A percentile compares a stretch with the other conserved stretches of the same genome.
Evolutionary conservation across 2,329 filamentous ascomycete species (phyloP).

Genomic region (Penicillium sclerotiorum): DNA sequence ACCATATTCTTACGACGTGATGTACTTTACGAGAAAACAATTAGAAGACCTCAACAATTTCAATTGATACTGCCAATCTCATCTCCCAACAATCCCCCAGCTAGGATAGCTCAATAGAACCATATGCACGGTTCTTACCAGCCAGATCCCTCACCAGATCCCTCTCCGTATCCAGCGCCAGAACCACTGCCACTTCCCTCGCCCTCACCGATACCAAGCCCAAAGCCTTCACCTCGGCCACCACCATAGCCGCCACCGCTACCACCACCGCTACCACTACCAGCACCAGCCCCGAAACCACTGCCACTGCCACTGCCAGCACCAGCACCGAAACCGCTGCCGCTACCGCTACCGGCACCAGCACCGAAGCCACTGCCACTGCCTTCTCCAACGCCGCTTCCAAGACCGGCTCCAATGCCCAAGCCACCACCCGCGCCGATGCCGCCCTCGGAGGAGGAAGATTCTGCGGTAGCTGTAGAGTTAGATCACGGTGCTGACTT

Average conservation of each 20-base stretch:
- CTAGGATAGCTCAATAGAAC: neutral
- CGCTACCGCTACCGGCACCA: constrained; percentile 8
- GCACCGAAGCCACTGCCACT: constrained; percentile 8
- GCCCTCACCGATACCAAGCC: constrained; percentile 6
- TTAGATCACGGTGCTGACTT: neutral
- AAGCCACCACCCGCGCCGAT: neutral
- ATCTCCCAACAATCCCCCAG: neutral
- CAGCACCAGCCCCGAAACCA: constrained; percentile 5
- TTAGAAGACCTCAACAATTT: constrained; percentile 7
- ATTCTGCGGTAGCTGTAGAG: neutral
- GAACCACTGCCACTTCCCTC: constrained; percentile 1
- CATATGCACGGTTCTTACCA: neutral
- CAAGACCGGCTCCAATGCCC: constrained; percentile 3
- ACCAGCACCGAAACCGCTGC: constrained; percentile 10
- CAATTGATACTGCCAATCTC: neutral
- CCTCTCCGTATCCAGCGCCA: neutral
- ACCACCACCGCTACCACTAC: constrained; percentile 2
- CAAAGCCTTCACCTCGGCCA: neutral
- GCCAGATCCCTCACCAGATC: constrained; percentile 1
- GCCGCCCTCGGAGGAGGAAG: neutral
- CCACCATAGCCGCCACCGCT: neutral
- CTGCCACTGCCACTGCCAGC: neutral
- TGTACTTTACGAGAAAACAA: constrained; percentile 19
- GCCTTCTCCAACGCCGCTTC: constrained; percentile 5
- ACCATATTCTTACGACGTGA: constrained; percentile 23